phyloP scores from a whole-genome alignment of 164 flowering plant species.

The Stephania japonica region DNA sequence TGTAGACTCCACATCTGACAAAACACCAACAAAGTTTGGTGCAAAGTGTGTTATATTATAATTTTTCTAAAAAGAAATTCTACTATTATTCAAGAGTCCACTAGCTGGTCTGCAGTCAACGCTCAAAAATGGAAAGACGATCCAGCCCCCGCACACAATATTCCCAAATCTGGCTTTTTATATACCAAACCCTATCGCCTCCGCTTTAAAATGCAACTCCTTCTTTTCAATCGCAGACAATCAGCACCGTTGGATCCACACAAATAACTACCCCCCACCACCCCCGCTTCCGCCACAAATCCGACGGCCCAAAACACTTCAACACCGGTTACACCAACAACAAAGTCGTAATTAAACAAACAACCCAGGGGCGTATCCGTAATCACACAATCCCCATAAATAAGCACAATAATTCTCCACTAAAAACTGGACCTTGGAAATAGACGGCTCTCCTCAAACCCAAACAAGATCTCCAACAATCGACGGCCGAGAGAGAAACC shows the following conservation, averaged over 20 bases:
- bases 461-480: neutral
- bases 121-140: neutral
- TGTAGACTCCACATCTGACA: no score
- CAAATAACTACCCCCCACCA: no score
- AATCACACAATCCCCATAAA: neutral
- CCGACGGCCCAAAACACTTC: neutral
- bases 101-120: neutral
- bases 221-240: neutral
- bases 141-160: neutral
- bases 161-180: neutral
- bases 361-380: neutral
- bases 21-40: no score
- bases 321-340: no score
- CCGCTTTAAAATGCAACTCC: neutral
- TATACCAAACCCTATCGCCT: neutral
- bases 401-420: neutral
- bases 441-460: neutral
- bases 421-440: neutral
- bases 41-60: no score
- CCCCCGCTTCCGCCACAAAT: neutral
- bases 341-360: no score
- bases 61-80: no score
- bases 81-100: neutral
- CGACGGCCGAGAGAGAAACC: constrained; percentile 1
- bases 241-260: neutral